Conservation (phyloP, 495 filamentous ascomycete species). For the Arthonia radiata region DNA sequence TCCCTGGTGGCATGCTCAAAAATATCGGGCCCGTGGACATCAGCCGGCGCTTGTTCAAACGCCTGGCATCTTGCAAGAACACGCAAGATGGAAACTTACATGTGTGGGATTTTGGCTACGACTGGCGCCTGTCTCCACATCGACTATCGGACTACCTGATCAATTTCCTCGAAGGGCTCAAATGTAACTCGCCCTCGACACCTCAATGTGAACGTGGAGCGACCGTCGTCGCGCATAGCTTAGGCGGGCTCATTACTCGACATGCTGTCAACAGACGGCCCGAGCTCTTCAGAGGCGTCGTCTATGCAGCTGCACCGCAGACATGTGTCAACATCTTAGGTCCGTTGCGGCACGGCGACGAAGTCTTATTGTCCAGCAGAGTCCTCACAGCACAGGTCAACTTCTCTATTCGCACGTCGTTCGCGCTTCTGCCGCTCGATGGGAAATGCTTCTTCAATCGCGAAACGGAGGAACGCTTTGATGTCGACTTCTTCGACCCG, state of each 20-base stretch:
- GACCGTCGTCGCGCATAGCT: constrained; percentile 63
- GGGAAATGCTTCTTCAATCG: constrained; percentile 77
- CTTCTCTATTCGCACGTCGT: constrained; percentile 75
- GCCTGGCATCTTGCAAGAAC: constrained; percentile 47
- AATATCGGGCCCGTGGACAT: constrained; percentile 87
- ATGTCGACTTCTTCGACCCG: constrained; percentile 61
- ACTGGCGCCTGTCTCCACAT: constrained; percentile 78
- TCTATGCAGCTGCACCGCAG: constrained; percentile 69
- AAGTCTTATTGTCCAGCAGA: constrained; percentile 69
- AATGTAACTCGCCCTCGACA: constrained; percentile 35
- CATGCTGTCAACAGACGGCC: constrained; percentile 76
- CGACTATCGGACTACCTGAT: constrained; percentile 44
- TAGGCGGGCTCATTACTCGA: constrained; percentile 72
- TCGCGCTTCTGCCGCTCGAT: constrained; percentile 63
- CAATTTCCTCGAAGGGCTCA: constrained; percentile 45
- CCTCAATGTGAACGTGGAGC: constrained; percentile 35
- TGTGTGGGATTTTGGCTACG: constrained; percentile 81
- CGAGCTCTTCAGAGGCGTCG: constrained; percentile 63
- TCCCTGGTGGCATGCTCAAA: constrained; percentile 63
- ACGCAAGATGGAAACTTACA: constrained; percentile 42
- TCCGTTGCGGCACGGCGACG: constrained; percentile 71
- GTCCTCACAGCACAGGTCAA: constrained; percentile 87
- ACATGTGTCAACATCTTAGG: constrained; percentile 80
- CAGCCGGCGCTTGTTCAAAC: constrained; percentile 54
- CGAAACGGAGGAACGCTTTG: constrained; percentile 54